Evolutionary conservation across 1,139 yeast species (phyloP), one percentile per base, ranked within the genome.

Genomic region (Nematodospora anomalae): DNA sequence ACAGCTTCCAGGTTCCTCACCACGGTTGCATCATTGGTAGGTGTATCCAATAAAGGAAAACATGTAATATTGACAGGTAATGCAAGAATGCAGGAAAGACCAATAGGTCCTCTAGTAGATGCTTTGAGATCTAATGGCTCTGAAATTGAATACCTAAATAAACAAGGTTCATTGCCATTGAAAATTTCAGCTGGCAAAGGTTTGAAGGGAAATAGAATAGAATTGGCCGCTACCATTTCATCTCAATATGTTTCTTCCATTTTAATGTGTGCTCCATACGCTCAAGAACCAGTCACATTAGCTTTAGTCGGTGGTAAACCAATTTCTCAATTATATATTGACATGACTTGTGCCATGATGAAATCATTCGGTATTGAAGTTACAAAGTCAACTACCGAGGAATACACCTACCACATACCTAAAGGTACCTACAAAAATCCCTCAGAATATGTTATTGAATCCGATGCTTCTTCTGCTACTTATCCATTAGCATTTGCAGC

Each of bases 381-480:
- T n/a, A 71, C 71, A 28, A 76, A 76, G 50, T 84, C 95, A 6
- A 59, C 71, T 21, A 74, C 83, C 20, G 92, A 87, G 58, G 80
- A 75, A 22, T 74, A 86, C 67, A 88, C 97, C 26, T 92, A 92
- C 62, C 85, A 83, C 55, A 88, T 92, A 58, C 98, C 98, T 36
- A 76, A 76, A 52, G 97, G 90, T 2, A 64, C 71, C 16, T 92
- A 94, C 58, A 63, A 60, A 30, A 88, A 90, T 47, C 99, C 99
- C 13, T 46, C 71, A 2, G 92, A 83, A 51, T 92, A 92, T 53
- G 86, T 84, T 24, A 80, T 92, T 48, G 99, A 92, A 62, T 86
- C 96, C 8, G 99, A 92, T 63, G 99, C 99, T n/a, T 88, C 97
- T 16, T 87, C 97, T 14, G 97, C 98, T 1, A 94, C 98, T 9